Evolutionary conservation across 1,139 yeast species (phyloP).

Genomic region (Hyphopichia burtonii): DNA sequence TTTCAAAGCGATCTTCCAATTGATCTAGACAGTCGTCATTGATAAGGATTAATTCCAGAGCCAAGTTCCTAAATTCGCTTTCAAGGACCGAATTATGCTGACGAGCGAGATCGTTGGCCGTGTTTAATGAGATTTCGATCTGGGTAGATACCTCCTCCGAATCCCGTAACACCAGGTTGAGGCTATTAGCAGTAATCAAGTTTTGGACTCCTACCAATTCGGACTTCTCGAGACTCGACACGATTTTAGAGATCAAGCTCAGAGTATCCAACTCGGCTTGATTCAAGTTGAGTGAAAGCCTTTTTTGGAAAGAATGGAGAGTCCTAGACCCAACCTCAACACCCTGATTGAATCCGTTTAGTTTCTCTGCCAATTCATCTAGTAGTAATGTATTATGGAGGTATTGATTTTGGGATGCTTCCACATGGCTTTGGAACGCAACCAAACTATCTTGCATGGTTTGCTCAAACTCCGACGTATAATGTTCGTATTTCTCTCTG

Average conservation of each 20-base stretch:
- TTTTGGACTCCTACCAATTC: background rate
- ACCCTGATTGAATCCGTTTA: too few species aligned
- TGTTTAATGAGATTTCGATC: background rate
- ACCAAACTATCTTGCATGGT: background rate
- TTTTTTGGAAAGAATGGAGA: background rate
- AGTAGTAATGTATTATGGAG: background rate
- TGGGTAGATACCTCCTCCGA: background rate
- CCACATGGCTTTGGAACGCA: constrained; percentile 2
- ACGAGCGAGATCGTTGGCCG: background rate
- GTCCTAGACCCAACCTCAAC: background rate
- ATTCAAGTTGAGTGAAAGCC: background rate
- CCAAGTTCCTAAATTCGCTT: background rate
- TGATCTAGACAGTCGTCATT: too few species aligned
- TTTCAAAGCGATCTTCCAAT: background rate
- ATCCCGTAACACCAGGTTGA: background rate
- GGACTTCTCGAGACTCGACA: background rate
- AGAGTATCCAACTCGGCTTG: background rate
- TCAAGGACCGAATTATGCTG: background rate
- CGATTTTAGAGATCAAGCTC: background rate
- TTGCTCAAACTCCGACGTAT: background rate
- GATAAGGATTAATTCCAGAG: too few species aligned
- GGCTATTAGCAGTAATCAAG: background rate
- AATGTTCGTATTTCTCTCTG: constrained; percentile 7
- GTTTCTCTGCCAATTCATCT: too few species aligned
- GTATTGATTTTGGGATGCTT: constrained; percentile 1